These are phyloP conservation scores for Knoxia roxburghii DNA, from an alignment of 257 asterid genomes.

Conservation along the genomic window DNA sequence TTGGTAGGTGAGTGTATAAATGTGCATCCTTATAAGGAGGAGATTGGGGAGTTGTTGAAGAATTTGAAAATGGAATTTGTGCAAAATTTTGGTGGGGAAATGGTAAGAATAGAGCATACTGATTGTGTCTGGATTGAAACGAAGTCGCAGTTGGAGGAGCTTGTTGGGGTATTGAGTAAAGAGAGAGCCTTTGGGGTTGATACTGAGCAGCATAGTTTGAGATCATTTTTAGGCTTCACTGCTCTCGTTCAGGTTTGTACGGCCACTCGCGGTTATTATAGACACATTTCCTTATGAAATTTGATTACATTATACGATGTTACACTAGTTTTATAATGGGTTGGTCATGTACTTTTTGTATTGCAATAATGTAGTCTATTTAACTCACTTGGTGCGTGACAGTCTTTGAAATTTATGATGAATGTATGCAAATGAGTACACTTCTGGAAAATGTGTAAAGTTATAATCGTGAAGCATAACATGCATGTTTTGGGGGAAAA, in stretches of 20 bases:
- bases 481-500: background rate
- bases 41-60: slow-evolving; percentile 51
- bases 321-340: background rate
- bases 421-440: background rate
- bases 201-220: slow-evolving; percentile 85
- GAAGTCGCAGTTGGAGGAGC: slow-evolving; percentile 47
- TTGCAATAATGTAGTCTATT: background rate
- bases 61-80: slow-evolving; percentile 39
- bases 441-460: background rate
- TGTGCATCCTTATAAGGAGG: slow-evolving; percentile 72
- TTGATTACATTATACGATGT: background rate
- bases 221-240: slow-evolving; percentile 88
- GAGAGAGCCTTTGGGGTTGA: slow-evolving; percentile 81
- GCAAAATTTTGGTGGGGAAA: slow-evolving; percentile 41
- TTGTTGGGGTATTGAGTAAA: slow-evolving; percentile 52
- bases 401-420: too few relatives aligned
- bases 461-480: too few relatives aligned
- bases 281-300: background rate
- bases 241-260: slow-evolving; percentile 70
- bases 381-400: too few relatives aligned
- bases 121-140: slow-evolving; percentile 63
- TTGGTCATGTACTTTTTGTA: too few relatives aligned
- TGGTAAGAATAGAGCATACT: slow-evolving; percentile 34
- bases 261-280: background rate
- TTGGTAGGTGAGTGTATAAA: slow-evolving; percentile 42